Evolutionary conservation across 2,329 filamentous ascomycete genomes (phyloP), one percentile per base, ranked within the genome.

Genomic region (Celoporthe dispersa): DNA sequence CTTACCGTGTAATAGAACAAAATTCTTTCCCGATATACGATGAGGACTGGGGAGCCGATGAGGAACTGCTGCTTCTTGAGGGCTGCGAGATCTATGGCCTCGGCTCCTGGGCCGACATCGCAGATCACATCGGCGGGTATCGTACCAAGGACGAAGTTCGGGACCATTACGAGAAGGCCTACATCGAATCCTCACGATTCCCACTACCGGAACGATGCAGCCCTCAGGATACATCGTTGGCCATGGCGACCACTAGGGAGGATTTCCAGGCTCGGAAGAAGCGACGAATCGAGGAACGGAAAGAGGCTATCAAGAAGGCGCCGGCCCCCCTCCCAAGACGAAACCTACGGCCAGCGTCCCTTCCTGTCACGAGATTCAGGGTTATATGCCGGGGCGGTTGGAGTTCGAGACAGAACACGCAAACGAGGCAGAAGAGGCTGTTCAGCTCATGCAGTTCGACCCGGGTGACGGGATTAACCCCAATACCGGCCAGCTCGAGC

Each of bases 381-480:
- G 96, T 3, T 99, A 97, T 79, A 99, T 99, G 96, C 96, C 96
- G 3, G 96, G 96, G 60, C 94, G 96, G 55, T 82, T 99, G 73
- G 96, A 99, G 77, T 99, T 99, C 73, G 96, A 99, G 84, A 98
- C 93, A 0, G 96, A 99, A 77, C 96, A 97, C 78, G 93, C 95
- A 77, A 99, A 99, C 77, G 96, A 99, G 77, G 96, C 96, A 0
- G 96, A 99, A 82, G 97, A 98, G 81, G 95, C 95, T 0, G 96
- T 99, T 2, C 96, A 99, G 79, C 91, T 97, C 73, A 98, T 99
- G 94, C 92, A 97, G 73, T 99, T 99, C 77, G 95, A 98, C 69
- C 95, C 96, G 0, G 96, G 96, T 35, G 95, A 98, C 81, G 96
- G 96, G 69, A 86, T 97, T 74, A 97, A 97, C 77, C 90, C 92